Evolutionary conservation across 768 basidiomycete species (phyloP), one percentile per base, ranked within the genome.

Genomic region (Leccinum rimulosum): DNA sequence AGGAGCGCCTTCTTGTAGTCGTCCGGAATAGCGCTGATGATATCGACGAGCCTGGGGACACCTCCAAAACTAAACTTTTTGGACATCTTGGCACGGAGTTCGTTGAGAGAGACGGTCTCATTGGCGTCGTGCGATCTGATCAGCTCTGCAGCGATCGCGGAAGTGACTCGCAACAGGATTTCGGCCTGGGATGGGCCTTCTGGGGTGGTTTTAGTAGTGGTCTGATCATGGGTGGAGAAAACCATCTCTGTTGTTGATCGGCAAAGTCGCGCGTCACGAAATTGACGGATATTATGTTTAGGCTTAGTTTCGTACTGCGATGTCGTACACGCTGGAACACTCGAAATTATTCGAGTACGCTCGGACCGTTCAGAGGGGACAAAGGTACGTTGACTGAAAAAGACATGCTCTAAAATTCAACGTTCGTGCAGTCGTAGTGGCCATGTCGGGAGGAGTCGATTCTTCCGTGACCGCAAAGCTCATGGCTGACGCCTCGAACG

Each of bases 11-110:
- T 93, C 75, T 95, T 95, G 77, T 95, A 94, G 55, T 97, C 95
- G 72, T 98, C 95, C 17, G 97, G 97, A 52, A 98, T 96, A 38
- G 97, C 97, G 62, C 93, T 93, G 74, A 99, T 94, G 68, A 99
- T 98, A 73, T 99, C 97, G 49, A 98, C 96, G 19, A 99, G 82
- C 50, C 97, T 76, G 0, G 97, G 97, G 0, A 96, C 89, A 31
- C 91, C 91, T 36, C 89, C 86, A 66, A 87, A 89, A 5, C 84
- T 86, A 70, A 86, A 87, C 73, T 95, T 95, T 78, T 98, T 98
- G 73, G 92, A 91, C 74, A 95, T 82, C 66, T 87, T 87, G 45
- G 89, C 81, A 45, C 96, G 89, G 50, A 98, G 81, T 54, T 88
- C 86, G 68, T 97, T 98, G 56, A 99, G 79, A 8, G 93, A 94